Base-by-base conservation (phyloP, 2,329 filamentous ascomycete species). In the Septoria linicola region DNA sequence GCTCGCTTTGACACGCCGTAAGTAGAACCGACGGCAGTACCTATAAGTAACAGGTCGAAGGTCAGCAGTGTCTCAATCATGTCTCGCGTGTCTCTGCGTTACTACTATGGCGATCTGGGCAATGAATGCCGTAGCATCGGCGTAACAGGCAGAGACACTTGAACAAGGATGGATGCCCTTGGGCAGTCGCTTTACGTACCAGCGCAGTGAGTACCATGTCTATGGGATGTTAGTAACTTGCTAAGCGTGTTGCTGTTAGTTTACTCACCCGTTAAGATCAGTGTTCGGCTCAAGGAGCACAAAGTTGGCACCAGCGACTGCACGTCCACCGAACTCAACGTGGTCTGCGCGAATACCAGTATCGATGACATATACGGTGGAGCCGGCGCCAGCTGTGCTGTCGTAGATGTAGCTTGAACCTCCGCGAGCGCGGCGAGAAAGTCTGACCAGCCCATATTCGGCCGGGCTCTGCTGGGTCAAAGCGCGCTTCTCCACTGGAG, bases 121-220 rank as follows among this genome's bases (percentile, higher is more conserved):
- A n/a, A n/a, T n/a, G n/a, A n/a, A n/a, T n/a, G n/a, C n/a, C n/a
- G n/a, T n/a, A n/a, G n/a, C n/a, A n/a, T n/a, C n/a, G n/a, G n/a
- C n/a, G n/a, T n/a, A n/a, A n/a, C n/a, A n/a, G n/a, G n/a, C n/a
- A n/a, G n/a, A n/a, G n/a, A n/a, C n/a, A n/a, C n/a, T n/a, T n/a
- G n/a, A n/a, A n/a, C n/a, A n/a, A n/a, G n/a, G n/a, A n/a, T n/a
- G n/a, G n/a, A n/a, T n/a, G n/a, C n/a, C n/a, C n/a, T n/a, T n/a
- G n/a, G n/a, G n/a, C n/a, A n/a, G n/a, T n/a, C n/a, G n/a, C n/a
- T n/a, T n/a, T n/a, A n/a, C n/a, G n/a, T n/a, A 63, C 92, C 92
- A 59, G 92, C 96, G 83, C 92, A 97, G 70, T 85, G 82, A 49
- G 74, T 81, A 36, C 82, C 82, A 67, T 85, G 82, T 8, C 31